Percentiles rank a stretch among this genome's conserved stretches.
Conservation (phyloP, 768 basidiomycete species). For the Collybiopsis confluens region DNA sequence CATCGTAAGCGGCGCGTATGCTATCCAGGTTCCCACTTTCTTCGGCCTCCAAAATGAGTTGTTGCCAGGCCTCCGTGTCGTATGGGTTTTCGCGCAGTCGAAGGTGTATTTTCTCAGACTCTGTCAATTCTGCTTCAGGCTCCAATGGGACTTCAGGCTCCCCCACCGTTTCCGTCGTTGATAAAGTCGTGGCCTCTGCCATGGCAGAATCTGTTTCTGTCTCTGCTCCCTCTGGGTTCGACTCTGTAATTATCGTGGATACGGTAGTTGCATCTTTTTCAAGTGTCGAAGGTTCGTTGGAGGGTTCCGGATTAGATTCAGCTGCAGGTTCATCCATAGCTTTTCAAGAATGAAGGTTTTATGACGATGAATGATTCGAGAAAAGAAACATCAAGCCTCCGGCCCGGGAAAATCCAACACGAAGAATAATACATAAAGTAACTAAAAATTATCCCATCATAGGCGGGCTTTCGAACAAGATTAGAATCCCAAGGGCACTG, state of each 20-base stretch:
- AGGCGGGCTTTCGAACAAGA: too few species aligned
- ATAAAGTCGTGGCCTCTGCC: not conserved
- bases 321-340: not conserved
- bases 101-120: slow-evolving; percentile 61
- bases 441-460: too few species aligned
- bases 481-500: too few species aligned
- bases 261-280: not conserved
- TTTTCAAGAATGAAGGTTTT: not conserved
- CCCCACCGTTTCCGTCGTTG: too few species aligned
- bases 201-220: not conserved
- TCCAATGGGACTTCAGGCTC: not conserved
- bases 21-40: slow-evolving; percentile 71
- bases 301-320: not conserved
- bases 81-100: slow-evolving; percentile 61
- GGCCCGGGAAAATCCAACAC: too few species aligned
- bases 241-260: not conserved
- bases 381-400: not conserved
- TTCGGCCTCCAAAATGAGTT: slow-evolving; percentile 74
- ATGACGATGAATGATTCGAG: not conserved
- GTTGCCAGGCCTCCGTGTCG: slow-evolving; percentile 77
- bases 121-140: slow-evolving; percentile 25
- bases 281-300: not conserved
- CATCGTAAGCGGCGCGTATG: slow-evolving; percentile 79
- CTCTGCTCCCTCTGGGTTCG: not conserved
- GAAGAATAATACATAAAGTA: too few species aligned